These are phyloP conservation scores for Senna tora DNA, from an alignment of 306 rosid species.

Conservation along the genomic window DNA sequence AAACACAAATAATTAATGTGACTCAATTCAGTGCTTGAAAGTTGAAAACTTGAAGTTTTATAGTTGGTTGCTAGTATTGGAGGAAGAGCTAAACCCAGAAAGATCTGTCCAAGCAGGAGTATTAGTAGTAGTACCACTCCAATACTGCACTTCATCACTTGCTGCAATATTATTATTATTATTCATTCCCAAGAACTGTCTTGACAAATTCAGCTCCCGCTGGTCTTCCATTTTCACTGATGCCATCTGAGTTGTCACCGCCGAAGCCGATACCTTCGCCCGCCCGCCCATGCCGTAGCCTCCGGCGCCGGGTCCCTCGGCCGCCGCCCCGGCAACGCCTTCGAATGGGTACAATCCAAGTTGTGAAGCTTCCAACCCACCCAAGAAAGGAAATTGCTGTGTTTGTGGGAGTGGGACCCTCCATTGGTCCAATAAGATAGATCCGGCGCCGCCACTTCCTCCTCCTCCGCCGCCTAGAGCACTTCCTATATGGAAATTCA, in stretches of 20 bases:
- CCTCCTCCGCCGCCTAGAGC: constrained; percentile 32
- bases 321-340: constrained; percentile 14
- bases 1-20: too few species aligned
- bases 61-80: constrained; percentile 51
- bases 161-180: background rate
- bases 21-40: too few species aligned
- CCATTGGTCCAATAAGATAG: constrained; percentile 61
- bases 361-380: constrained; percentile 55
- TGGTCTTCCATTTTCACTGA: constrained; percentile 74
- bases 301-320: constrained; percentile 23
- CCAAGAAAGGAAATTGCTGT: constrained; percentile 67
- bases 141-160: constrained; percentile 46
- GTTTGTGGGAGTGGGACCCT: constrained; percentile 68
- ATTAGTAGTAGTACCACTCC: constrained; percentile 46
- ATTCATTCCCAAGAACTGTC: constrained; percentile 61
- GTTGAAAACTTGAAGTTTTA: constrained; percentile 25
- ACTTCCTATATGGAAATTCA: constrained; percentile 63
- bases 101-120: constrained; percentile 65
- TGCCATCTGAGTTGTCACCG: constrained; percentile 44
- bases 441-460: constrained; percentile 29
- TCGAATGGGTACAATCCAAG: constrained; percentile 52
- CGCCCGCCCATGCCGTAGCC: constrained; percentile 26
- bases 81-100: constrained; percentile 67
- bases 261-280: constrained; percentile 47
- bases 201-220: constrained; percentile 57